phyloP scores from a whole-genome alignment of 1,139 yeast genomes.

The Yamadazyma diospyri region DNA sequence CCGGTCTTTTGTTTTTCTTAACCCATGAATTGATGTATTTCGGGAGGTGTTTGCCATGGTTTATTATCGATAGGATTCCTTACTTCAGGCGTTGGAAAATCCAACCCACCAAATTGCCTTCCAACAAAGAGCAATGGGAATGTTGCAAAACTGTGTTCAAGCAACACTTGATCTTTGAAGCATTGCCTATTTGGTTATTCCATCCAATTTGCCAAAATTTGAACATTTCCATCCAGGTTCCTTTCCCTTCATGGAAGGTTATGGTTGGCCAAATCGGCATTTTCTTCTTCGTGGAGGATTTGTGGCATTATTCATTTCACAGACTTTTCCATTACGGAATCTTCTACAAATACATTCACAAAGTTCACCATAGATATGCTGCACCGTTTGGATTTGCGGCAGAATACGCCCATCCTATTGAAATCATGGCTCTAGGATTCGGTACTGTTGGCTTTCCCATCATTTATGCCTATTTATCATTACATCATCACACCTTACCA shows the following conservation, averaged over 20 bases:
- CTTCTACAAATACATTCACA: constrained; percentile 87
- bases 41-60: constrained; percentile 85
- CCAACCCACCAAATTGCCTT: constrained; percentile 76
- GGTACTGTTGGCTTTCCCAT: constrained; percentile 96
- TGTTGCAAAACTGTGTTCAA: constrained; percentile 80
- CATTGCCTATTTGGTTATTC: constrained; percentile 93
- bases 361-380: constrained; percentile 94
- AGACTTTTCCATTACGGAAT: constrained; percentile 81
- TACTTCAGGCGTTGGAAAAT: constrained; percentile 75
- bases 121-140: constrained; percentile 83
- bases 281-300: constrained; percentile 83
- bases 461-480: constrained; percentile 42
- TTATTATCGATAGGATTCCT: constrained; percentile 70
- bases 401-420: constrained; percentile 94
- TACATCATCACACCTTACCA: constrained; percentile 42
- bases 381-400: constrained; percentile 97
- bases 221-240: constrained; percentile 74
- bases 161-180: constrained; percentile 88
- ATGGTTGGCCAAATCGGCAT: constrained; percentile 63
- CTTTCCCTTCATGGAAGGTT: constrained; percentile 66
- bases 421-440: constrained; percentile 83
- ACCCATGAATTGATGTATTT: constrained; percentile 81
- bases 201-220: constrained; percentile 80
- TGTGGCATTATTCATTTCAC: constrained; percentile 97
- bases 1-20: constrained; percentile 71